Evolutionary conservation across 2,329 filamentous ascomycete species (phyloP).

Genomic region (Colletotrichum sp.): DNA sequence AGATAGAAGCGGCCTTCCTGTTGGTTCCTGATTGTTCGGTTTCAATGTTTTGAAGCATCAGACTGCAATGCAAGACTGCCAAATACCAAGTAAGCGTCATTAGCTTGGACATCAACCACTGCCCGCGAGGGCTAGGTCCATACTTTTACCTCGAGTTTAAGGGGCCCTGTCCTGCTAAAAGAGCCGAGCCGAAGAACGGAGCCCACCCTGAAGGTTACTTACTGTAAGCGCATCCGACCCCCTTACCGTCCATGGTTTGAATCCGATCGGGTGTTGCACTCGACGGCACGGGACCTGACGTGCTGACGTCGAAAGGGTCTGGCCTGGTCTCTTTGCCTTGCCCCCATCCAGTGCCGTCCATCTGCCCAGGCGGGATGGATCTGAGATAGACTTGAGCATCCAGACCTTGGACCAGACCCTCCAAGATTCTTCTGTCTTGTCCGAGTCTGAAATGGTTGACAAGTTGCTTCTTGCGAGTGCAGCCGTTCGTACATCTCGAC

Average conservation of each 20-base stretch:
- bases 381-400: not conserved
- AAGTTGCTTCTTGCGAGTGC: not conserved
- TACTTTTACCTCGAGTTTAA: not conserved
- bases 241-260: not conserved
- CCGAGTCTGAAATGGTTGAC: not conserved
- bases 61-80: not conserved
- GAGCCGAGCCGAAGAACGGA: slow-evolving; percentile 12
- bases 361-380: not conserved
- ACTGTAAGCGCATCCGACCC: slow-evolving; percentile 11
- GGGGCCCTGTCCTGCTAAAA: not conserved
- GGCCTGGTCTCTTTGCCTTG: not conserved
- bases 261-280: slow-evolving; percentile 10
- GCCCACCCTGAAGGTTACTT: slow-evolving; percentile 1
- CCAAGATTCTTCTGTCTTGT: not conserved
- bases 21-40: not conserved
- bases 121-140: not conserved
- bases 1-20: not conserved
- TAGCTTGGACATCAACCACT: not conserved
- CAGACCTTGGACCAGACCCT: not conserved
- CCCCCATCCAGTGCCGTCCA: not conserved
- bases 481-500: not conserved
- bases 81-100: not conserved
- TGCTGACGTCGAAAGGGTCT: not conserved
- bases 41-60: not conserved
- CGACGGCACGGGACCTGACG: not conserved